Evolutionary conservation across 768 basidiomycete genomes (phyloP), one percentile per base, ranked within the genome.

Genomic region (Pleurotus citrinopileatus): DNA sequence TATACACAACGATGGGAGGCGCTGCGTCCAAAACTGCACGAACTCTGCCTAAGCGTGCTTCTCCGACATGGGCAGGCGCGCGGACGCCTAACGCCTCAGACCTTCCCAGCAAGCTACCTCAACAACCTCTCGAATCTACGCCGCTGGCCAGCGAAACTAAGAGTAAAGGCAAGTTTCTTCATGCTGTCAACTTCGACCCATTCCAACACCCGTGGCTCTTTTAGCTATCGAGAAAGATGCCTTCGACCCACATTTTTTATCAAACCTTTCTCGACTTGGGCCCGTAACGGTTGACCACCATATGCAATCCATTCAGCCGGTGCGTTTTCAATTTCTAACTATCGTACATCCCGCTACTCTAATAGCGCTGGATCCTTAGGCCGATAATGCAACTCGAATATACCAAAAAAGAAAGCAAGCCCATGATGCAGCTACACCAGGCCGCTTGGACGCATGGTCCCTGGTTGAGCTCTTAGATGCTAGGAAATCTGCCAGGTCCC

Each of bases 281-380:
- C 82, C 80, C 10, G 90, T 91, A 20, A 73, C 71, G 27, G 88
- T 92, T 10, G 81, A 89, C 60, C 84, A 87, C 60, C 79, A 77
- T 63, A 80, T 79, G 77, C 71, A 74, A 54, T 65, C 74, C 4
- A 59, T 81, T 48, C 76, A 66, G 58, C 68, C 77, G 19, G 87
- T 84, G 63, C 62, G 76, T 34, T 60, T 51, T n/a, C n/a, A n/a
- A n/a, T n/a, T 3, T 13, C 10, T 25, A 20, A 48, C 27, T 52
- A 12, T 26, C 8, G 23, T 36, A 46, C 44, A 42, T 59, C 50
- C 57, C 43, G 20, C 51, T 44, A 26, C 9, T 42, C 20, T 20
- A 44, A 43, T 42, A 32, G 36, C 32, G n/a, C 3, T 3, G 1
- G 32, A 34, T 51, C 19, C 53, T 54, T 56, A 65, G 56, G 60